A percentile compares a stretch with the other conserved stretches of the same genome.
Conservation (phyloP, 495 filamentous ascomycete species). For the Staphylotrichum longicolle region DNA sequence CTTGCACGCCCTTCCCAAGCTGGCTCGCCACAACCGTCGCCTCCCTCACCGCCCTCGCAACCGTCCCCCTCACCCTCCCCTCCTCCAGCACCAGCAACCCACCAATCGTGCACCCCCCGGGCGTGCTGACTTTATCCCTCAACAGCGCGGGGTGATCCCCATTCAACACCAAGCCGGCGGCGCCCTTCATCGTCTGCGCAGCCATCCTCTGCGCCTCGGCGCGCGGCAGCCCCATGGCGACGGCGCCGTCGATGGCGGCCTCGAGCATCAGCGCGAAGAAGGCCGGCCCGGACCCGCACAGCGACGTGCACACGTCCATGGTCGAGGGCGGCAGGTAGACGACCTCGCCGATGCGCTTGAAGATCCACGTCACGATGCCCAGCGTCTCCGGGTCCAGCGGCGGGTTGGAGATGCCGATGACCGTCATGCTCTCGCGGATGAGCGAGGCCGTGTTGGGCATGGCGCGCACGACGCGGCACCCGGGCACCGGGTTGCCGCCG, state of each 20-base stretch:
- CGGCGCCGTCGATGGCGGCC: conserved; percentile 71
- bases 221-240: conserved; percentile 76
- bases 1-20: conserved; percentile 58
- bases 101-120: conserved; percentile 77
- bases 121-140: conserved; percentile 74
- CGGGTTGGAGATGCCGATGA: conserved; percentile 61
- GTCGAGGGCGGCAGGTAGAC: conserved; percentile 59
- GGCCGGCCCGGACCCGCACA: conserved; percentile 76
- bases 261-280: conserved; percentile 78
- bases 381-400: conserved; percentile 51
- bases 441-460: conserved; percentile 76
- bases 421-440: conserved; percentile 78
- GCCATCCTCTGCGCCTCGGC: conserved; percentile 78
- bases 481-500: conserved; percentile 29
- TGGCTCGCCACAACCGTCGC: conserved; percentile 73
- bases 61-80: conserved; percentile 64
- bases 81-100: conserved; percentile 76
- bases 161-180: conserved; percentile 64
- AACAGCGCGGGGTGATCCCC: conserved; percentile 77
- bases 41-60: conserved; percentile 72
- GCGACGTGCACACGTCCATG: conserved; percentile 74
- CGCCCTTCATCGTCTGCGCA: conserved; percentile 73
- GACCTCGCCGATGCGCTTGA: conserved; percentile 66
- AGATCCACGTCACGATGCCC: conserved; percentile 72
- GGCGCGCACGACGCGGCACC: conserved; percentile 64